Base-by-base conservation (phyloP, 257 asterid species). In the Scutellaria barbata region DNA sequence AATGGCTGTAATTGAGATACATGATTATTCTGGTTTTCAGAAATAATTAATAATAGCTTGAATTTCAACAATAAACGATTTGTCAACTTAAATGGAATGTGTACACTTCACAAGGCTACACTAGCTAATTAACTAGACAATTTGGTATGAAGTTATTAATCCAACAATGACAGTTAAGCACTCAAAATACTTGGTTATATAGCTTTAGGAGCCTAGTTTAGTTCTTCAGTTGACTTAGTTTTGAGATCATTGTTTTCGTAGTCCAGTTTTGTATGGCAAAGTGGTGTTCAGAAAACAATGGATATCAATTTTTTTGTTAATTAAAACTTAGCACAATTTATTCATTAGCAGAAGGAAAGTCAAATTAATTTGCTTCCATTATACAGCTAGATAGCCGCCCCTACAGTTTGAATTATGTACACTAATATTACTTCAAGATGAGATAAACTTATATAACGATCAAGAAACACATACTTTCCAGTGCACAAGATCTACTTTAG, bases 271-370 rank as follows among this genome's bases (percentile, higher is more conserved):
- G 25, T 22, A 22, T 22, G 1, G 25, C 25, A 22, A 22, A 22
- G 1, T 22, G 25, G 25, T 22, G 1, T 22, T 22, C 2, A 22
- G 25, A 22, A 22, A 22, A 22, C 2, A 22, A 22, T 22, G 25
- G 25, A 22, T 1, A 22, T 22, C 25, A 22, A 1, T 1, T 22
- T 22, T 2, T 22, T 22, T 1, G 25, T 22, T 50, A 50, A 50
- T 50, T 20, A 6, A 22, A 8, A 50, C 30, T 13, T 39, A 39
- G 13, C 59, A 61, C n/a, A 40, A 14, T 42, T 35, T 41, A 69
- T 48, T 59, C 25, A 47, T 51, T 58, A 6, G 10, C 64, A 58
- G 40, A 9, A 8, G 13, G 7, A 72, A 75, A 75, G 52, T 63
- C 80, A 68, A 59, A 35, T 35, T 14, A 59, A 35, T 35, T 22